Conservation (phyloP, 805 yeast genomes). For the Torulaspora microellipsoides region DNA sequence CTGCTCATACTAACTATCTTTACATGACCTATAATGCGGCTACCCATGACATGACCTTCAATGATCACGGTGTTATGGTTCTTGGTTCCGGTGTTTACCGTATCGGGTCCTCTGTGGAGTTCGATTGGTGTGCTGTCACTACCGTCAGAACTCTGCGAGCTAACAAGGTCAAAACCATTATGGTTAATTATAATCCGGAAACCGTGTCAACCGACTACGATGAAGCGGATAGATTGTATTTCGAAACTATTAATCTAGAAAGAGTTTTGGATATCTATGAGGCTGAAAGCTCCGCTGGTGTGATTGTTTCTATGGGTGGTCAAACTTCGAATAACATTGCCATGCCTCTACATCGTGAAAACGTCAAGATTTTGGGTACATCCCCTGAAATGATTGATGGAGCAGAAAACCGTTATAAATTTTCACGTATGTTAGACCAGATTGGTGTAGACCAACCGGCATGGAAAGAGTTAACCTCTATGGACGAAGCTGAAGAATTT, state of each 20-base stretch:
- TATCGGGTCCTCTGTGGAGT: slow-evolving; percentile 97
- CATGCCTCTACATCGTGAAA: slow-evolving; percentile 83
- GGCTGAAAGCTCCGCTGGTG: slow-evolving; percentile 85
- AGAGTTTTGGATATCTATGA: slow-evolving; percentile 93
- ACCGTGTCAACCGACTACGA: slow-evolving; percentile 98
- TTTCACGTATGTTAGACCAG: slow-evolving; percentile 92
- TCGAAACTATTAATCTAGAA: slow-evolving; percentile 91
- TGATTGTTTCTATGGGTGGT: slow-evolving; percentile 97
- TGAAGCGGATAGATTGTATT: slow-evolving; percentile 94
- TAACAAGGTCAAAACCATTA: slow-evolving; percentile 81
- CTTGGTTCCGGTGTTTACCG: slow-evolving; percentile 98
- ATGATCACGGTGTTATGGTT: slow-evolving; percentile 92
- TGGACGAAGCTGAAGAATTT: slow-evolving; percentile 86
- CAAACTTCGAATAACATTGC: slow-evolving; percentile 98
- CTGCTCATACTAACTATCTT: slow-evolving; percentile 90
- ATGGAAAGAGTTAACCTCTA: slow-evolving; percentile 94
- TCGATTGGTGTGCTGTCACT: slow-evolving; percentile 99
- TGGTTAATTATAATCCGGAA: slow-evolving; percentile 98
- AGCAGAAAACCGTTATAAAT: slow-evolving; percentile 97
- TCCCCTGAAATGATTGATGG: slow-evolving; percentile 98
- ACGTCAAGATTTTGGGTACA: slow-evolving; percentile 93
- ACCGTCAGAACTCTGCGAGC: slow-evolving; percentile 91
- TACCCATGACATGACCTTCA: slow-evolving; percentile 77
- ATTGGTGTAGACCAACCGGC: slow-evolving; percentile 99
- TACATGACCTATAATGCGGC: slow-evolving; percentile 94